Percentiles rank a stretch among this genome's conserved stretches.
phyloP scores from a whole-genome alignment of 176 grass and related monocot genomes.

The Rhynchospora tenuis region DNA sequence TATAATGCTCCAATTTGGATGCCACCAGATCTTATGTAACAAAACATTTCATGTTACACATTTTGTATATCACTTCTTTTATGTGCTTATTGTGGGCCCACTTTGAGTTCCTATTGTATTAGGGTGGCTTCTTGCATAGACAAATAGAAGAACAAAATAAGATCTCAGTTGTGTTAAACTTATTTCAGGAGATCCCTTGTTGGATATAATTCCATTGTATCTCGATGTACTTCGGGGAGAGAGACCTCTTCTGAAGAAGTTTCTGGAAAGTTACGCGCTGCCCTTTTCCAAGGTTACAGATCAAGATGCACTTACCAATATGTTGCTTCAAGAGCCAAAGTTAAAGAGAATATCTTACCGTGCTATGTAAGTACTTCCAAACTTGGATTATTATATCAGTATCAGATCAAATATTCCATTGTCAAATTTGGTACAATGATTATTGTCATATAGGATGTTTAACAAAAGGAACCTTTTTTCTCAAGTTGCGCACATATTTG shows the following conservation, averaged over 20 bases:
- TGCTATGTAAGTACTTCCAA: constrained; percentile 48
- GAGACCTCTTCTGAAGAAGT: constrained; percentile 52
- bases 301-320: constrained; percentile 17
- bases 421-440: not conserved
- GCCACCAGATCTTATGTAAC: not conserved
- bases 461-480: not conserved
- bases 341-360: constrained; percentile 66
- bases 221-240: constrained; percentile 88
- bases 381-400: not conserved
- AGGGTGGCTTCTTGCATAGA: not conserved
- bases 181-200: constrained; percentile 76
- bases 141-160: not conserved
- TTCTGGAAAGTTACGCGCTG: constrained; percentile 69
- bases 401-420: not conserved
- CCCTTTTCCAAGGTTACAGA: constrained; percentile 47
- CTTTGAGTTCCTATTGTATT: not conserved
- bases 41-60: not conserved
- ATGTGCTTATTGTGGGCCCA: not conserved
- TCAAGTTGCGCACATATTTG: not conserved
- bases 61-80: not conserved
- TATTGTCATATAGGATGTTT: not conserved
- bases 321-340: constrained; percentile 34
- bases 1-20: not conserved
- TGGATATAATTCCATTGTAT: constrained; percentile 85
- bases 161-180: not conserved